A percentile compares a stretch with the other conserved stretches of the same genome.
phyloP scores from a whole-genome alignment of 2,329 filamentous ascomycete genomes.

The Diaporthe vexans region DNA sequence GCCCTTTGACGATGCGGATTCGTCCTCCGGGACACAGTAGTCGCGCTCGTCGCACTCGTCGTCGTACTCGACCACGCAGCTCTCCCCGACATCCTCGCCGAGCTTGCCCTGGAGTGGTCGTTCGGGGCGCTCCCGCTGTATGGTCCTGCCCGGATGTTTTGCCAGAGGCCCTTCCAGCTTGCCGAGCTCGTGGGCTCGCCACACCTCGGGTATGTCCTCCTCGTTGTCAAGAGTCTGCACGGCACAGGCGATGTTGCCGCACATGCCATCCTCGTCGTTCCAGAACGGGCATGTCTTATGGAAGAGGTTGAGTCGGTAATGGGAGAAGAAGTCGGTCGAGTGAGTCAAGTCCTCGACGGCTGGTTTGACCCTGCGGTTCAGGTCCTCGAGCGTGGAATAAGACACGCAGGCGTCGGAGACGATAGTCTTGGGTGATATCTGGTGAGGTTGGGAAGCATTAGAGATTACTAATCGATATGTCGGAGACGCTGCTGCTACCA shows the following conservation, averaged over 20 bases:
- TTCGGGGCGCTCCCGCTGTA: constrained; percentile 78
- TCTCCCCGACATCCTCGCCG: constrained; percentile 91
- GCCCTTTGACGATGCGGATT: constrained; percentile 86
- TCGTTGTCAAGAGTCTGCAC: constrained; percentile 97
- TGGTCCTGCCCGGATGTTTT: constrained; percentile 84
- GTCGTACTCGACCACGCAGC: constrained; percentile 96
- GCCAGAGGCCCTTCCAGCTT: constrained; percentile 93
- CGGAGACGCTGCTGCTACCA: constrained; percentile 44
- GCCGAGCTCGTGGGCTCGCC: constrained; percentile 91
- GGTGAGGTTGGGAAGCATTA: constrained; percentile 55
- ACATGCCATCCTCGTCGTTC: constrained; percentile 93
- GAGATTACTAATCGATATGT: constrained; percentile 49
- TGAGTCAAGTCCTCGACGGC: constrained; percentile 84
- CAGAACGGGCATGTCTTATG: constrained; percentile 97
- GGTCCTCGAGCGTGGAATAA: constrained; percentile 87
- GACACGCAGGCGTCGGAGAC: constrained; percentile 96
- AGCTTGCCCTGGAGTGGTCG: constrained; percentile 85
- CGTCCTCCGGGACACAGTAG: constrained; percentile 96
- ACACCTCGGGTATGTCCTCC: constrained; percentile 91
- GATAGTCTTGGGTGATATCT: constrained; percentile 91
- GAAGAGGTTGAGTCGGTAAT: constrained; percentile 95
- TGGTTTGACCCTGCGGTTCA: constrained; percentile 84
- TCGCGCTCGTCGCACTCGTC: constrained; percentile 97
- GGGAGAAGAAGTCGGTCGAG: constrained; percentile 96
- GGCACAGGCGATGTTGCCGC: constrained; percentile 95